Conservation (phyloP, 2,329 filamentous ascomycete species). For the Sporothrix inflata region DNA sequence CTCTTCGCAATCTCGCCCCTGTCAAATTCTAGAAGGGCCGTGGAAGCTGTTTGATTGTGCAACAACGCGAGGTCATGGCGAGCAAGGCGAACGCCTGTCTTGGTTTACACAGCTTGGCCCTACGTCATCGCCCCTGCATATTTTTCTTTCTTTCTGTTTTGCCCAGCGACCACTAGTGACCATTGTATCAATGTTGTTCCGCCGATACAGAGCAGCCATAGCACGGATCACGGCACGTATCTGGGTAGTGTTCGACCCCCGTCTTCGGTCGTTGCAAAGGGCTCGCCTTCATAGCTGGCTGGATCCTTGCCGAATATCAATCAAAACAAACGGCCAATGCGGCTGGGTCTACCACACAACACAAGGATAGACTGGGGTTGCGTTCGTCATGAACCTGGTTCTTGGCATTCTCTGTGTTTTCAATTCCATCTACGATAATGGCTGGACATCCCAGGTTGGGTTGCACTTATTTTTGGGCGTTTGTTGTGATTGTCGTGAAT, state of each 20-base stretch:
- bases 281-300: too few species aligned
- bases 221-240: background rate
- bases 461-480: background rate
- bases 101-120: background rate
- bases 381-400: too few species aligned
- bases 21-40: background rate
- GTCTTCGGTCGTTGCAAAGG: background rate
- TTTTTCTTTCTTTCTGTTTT: background rate
- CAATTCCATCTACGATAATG: too few species aligned
- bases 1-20: background rate
- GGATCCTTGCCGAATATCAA: too few species aligned
- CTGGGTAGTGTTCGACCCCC: background rate
- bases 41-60: background rate
- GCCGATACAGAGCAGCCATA: background rate
- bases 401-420: background rate
- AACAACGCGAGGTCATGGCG: background rate
- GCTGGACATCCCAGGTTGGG: too few species aligned
- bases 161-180: background rate
- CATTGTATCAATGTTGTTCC: conserved; percentile 2
- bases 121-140: background rate
- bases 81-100: background rate
- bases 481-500: background rate
- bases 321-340: too few species aligned
- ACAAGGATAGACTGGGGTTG: too few species aligned
- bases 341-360: too few species aligned